Conservation (phyloP, 306 rosid genomes). For the Corylus americana region DNA sequence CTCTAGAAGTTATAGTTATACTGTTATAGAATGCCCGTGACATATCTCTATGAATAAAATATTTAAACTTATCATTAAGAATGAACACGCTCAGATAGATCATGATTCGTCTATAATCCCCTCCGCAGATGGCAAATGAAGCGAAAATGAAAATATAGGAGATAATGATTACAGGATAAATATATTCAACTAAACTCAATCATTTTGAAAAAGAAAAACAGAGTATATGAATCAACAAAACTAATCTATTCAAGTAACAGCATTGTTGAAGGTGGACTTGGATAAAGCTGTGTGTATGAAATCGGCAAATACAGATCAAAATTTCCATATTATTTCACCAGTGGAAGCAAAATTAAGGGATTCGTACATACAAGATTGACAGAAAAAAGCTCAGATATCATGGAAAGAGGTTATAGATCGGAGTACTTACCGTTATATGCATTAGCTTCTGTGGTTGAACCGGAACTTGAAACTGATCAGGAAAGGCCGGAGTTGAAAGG, state of each 20-base stretch:
- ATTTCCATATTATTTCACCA: not conserved
- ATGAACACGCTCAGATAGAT: too few species aligned
- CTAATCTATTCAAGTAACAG: not conserved
- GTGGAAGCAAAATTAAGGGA: not conserved
- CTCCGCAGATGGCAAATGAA: too few species aligned
- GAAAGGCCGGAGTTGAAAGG: not conserved
- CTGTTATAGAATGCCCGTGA: too few species aligned
- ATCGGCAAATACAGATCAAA: not conserved
- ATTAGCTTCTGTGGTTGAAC: not conserved
- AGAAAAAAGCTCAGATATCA: not conserved
- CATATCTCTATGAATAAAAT: too few species aligned
- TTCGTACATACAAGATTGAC: not conserved
- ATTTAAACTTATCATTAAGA: too few species aligned
- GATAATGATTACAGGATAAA: not conserved
- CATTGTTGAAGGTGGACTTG: not conserved
- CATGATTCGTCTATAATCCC: too few species aligned
- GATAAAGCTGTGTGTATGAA: not conserved
- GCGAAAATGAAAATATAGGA: not conserved
- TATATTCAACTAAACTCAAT: too few species aligned
- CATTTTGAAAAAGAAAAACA: not conserved
- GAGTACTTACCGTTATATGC: not conserved
- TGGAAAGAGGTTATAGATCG: not conserved
- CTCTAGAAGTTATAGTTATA: too few species aligned
- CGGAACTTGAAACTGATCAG: not conserved
- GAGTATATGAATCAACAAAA: not conserved